A percentile compares a stretch with the other conserved stretches of the same genome.
These are phyloP conservation scores for Ceratocystis harringtonii DNA, from an alignment of 2,329 filamentous ascomycete species.

Conservation along the genomic window DNA sequence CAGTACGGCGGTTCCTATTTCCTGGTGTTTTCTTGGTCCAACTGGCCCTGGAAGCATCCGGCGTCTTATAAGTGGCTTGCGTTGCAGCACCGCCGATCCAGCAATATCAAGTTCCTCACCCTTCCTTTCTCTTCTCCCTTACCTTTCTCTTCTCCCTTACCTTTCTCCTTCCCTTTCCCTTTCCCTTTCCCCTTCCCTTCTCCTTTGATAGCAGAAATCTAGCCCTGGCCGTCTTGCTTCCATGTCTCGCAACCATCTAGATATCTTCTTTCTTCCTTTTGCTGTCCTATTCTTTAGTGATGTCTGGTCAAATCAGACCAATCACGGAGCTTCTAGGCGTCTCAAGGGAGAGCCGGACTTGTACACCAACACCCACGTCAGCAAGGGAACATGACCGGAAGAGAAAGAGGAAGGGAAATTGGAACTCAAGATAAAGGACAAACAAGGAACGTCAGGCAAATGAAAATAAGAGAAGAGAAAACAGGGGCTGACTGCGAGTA, in stretches of 20 bases:
- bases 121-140: too few species aligned
- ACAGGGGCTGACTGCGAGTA: background rate
- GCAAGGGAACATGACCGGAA: background rate
- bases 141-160: too few species aligned
- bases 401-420: background rate
- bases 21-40: too few species aligned
- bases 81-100: background rate
- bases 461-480: background rate
- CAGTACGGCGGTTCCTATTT: too few species aligned
- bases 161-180: too few species aligned
- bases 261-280: background rate
- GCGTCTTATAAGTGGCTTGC: too few species aligned
- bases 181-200: too few species aligned
- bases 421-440: background rate
- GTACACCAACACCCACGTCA: background rate
- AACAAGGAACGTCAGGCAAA: background rate
- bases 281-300: background rate
- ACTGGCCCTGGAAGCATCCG: too few species aligned
- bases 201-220: too few species aligned
- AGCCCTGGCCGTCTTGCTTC: background rate
- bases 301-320: background rate
- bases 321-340: background rate
- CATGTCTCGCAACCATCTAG: constrained; percentile 1
- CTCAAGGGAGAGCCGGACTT: background rate
- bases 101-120: background rate